Percentiles rank a stretch among this genome's conserved stretches.
These are phyloP conservation scores for Lachancea sp. DNA, from an alignment of 805 yeast genomes.

Conservation along the genomic window DNA sequence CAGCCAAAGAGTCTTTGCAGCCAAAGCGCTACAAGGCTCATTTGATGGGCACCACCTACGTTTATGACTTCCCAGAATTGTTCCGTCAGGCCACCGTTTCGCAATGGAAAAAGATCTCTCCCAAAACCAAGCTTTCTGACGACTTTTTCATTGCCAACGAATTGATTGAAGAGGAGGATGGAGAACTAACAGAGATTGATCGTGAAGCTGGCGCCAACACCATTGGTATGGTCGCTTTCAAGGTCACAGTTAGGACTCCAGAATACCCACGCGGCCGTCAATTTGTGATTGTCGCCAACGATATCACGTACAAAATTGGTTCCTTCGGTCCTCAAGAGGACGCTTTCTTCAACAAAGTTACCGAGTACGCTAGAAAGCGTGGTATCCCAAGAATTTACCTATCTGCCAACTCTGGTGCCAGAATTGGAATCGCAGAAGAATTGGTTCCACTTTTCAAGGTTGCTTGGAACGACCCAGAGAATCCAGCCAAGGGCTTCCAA, in stretches of 20 bases:
- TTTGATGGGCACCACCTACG: constrained; percentile 95
- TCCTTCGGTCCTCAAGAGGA: constrained; percentile 98
- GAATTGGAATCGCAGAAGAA: constrained; percentile 98
- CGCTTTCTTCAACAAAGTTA: constrained; percentile 82
- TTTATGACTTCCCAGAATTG: constrained; percentile 97
- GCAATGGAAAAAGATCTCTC: constrained; percentile 70
- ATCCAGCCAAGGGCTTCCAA: constrained; percentile 81
- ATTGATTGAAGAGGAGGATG: constrained; percentile 75
- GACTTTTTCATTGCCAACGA: constrained; percentile 76
- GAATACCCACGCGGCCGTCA: constrained; percentile 97
- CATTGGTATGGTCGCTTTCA: constrained; percentile 97
- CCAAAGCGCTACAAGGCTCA: constrained; percentile 99
- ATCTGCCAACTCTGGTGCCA: constrained; percentile 98
- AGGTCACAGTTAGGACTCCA: constrained; percentile 84
- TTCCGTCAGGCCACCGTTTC: constrained; percentile 87
- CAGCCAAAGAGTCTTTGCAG: constrained; percentile 96
- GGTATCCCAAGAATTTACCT: constrained; percentile 95
- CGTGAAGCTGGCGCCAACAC: constrained; percentile 96
- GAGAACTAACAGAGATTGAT: constrained; percentile 74
- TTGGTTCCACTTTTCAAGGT: constrained; percentile 82
- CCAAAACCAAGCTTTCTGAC: constrained; percentile 45
- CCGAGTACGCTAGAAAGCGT: constrained; percentile 80
- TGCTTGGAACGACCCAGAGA: constrained; percentile 77
- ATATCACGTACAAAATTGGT: constrained; percentile 96
- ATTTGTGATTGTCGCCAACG: constrained; percentile 89